phyloP scores from a whole-genome alignment of 148 eudicot species.

The Pouteria glomerata region DNA sequence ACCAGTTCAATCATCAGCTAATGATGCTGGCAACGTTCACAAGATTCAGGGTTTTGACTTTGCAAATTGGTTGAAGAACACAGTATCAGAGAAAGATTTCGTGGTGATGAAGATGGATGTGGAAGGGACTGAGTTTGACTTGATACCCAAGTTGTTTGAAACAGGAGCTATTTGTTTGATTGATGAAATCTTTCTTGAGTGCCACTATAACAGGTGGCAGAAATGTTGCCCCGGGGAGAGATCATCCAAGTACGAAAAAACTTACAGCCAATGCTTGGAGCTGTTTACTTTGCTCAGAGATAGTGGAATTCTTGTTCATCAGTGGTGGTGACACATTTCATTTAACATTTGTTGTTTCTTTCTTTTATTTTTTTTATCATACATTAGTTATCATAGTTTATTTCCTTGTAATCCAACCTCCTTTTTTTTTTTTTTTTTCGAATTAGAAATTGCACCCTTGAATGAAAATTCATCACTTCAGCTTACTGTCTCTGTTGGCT shows the following conservation, averaged over 20 bases:
- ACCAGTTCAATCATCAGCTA: slow-evolving; percentile 41
- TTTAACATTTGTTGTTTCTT: slow-evolving; percentile 4
- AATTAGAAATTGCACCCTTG: not conserved
- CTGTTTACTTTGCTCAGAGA: slow-evolving; percentile 67
- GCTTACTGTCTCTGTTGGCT: not conserved
- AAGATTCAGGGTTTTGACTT: slow-evolving; percentile 76
- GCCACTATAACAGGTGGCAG: slow-evolving; percentile 93
- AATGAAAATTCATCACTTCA: slow-evolving; percentile 2
- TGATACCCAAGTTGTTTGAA: slow-evolving; percentile 75
- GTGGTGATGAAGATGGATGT: slow-evolving; percentile 98
- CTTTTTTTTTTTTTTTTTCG: too few relatives aligned
- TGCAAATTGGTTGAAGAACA: slow-evolving; percentile 74
- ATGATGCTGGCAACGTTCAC: slow-evolving; percentile 36
- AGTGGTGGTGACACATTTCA: slow-evolving; percentile 58
- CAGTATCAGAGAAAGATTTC: slow-evolving; percentile 61
- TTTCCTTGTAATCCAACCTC: slow-evolving; percentile 6
- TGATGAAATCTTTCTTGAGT: slow-evolving; percentile 85
- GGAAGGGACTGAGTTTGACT: slow-evolving; percentile 83
- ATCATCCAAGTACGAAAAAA: slow-evolving; percentile 63
- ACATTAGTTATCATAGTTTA: slow-evolving; percentile 7
- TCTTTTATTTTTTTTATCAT: not conserved
- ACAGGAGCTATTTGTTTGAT: slow-evolving; percentile 90
- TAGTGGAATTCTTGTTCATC: slow-evolving; percentile 88
- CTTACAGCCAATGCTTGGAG: slow-evolving; percentile 71
- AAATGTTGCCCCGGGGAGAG: slow-evolving; percentile 85